Base-by-base conservation (phyloP, 2,329 filamentous ascomycete species). In the Aspergillus sp. region DNA sequence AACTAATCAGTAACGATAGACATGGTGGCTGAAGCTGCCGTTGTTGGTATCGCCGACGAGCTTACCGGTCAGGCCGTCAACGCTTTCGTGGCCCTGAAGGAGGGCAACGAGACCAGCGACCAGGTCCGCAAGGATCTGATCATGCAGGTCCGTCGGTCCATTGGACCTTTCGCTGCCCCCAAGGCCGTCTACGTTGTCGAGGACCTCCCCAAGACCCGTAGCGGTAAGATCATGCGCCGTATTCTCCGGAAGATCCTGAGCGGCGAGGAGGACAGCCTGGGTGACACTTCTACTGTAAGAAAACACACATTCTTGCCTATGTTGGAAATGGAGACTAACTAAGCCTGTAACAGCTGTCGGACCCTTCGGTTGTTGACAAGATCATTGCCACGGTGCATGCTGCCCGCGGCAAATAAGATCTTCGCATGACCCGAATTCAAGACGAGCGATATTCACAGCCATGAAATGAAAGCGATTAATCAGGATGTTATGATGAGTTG, bases 191-290 rank as follows among this genome's bases (percentile, higher is more conserved):
- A 88, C 76, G 87, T 96, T 57, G 91, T 99, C 48, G 90, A 92
- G 3, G 95, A 99, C 76, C 85, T 99, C 66, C 95, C 95, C 71
- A 98, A 99, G 88, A 99, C 95, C 39, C 86, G 95, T 69, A 96
- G 91, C 69, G 95, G 95, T 67, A 99, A 99, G 89, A 99, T 99
- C 74, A 99, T 99, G 95, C 87, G 95, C 65, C 89, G 95, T 66
- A 96, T 99, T 74, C 80, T 99, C 82, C 87, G 95, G 71, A 99
- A 99, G 91, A 96, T 99, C 73, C 80, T 99, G 69, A 93, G 93
- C 15, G 94, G 94, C 38, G 95, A 99, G 82, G 94, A 97, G 80
- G 95, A 99, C 77, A 93, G 96, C 79, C 84, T 99, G 57, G 95
- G 95, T 70, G 95, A 99, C 74, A 96, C 85, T 38, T 91, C 91